Evolutionary conservation across 192 early-diverging fungal species (phyloP), one percentile per base, ranked within the genome.

Genomic region (Coemansia sp.): DNA sequence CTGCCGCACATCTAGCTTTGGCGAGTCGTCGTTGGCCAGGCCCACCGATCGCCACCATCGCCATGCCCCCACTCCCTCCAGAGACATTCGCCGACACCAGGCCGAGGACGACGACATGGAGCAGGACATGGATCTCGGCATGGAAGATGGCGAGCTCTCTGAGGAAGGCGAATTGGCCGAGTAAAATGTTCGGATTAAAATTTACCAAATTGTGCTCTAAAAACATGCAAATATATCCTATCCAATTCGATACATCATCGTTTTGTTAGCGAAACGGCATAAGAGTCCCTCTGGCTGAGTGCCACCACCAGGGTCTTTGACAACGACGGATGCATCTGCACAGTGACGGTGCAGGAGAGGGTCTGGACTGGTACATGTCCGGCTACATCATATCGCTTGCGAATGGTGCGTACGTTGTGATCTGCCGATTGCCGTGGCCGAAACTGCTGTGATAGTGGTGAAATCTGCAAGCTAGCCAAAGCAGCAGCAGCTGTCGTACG

Each of bases 121-220:
- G 62, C 75, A 72, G 58, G 78, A 75, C 53, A 72, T 75, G 75
- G 75, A 77, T 39, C 67, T 76, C 4, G 76, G 62, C 19, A 25
- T 74, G 34, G 79, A 76, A 34, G 74, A 73, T 8, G 79, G 71
- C 39, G 79, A 81, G 64, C 10, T 74, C 19, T 70, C 75, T 2
- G 80, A 82, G 48, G 80, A 82, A 50, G 80, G 80, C 66, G 80
- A 82, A 60, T 42, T 82, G 17, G 59, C 57, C 14, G 80, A 77
- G 66, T 82, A 60, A 41, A 11, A 6, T 11, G 59, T 41, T 41
- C 39, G 1, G 8, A 14, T 29, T 12, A 23, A 12, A 6, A 34
- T 41, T 23, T 69, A 9, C 11, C 37, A 4, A 50, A 38, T 17
- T 48, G 45, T 21, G 15, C 0, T 19, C 21, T 36, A 21, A n/a